Evolutionary conservation across 192 early-diverging fungal genomes (phyloP).

Genomic region (Haplosporangium gracile): DNA sequence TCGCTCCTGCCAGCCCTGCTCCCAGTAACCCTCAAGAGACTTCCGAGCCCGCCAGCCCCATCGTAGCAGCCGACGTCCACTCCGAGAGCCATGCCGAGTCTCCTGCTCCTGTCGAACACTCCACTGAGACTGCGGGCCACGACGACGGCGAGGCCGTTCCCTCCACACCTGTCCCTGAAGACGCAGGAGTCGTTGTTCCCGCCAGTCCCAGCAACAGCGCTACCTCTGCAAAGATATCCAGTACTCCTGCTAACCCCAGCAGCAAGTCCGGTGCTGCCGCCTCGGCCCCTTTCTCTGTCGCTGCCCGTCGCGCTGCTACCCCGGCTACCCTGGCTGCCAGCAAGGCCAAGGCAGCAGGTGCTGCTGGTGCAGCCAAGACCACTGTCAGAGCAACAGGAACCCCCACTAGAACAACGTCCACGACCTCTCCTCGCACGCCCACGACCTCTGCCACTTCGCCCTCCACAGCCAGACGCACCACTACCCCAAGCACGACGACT

Average conservation of each 20-base stretch:
- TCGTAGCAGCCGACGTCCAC: background rate
- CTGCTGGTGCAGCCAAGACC: conserved; percentile 10
- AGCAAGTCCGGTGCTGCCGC: conserved; percentile 16
- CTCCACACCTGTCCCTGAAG: conserved; percentile 7
- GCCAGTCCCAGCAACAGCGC: conserved; percentile 10
- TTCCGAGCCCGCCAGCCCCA: conserved; percentile 15
- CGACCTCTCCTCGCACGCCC: background rate
- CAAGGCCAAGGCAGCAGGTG: conserved; percentile 21
- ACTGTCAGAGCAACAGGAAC: conserved; percentile 8
- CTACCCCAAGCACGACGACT: conserved; percentile 6
- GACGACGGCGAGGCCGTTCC: background rate
- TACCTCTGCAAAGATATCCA: conserved; percentile 15
- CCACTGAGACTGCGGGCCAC: background rate
- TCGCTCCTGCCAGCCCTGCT: conserved; percentile 31
- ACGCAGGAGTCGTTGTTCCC: background rate
- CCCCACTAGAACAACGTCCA: background rate
- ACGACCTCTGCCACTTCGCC: background rate
- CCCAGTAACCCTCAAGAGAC: background rate
- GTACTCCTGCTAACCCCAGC: conserved; percentile 27
- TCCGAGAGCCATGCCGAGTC: background rate
- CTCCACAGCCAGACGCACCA: conserved; percentile 9
- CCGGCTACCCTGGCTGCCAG: conserved; percentile 23
- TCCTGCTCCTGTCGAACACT: background rate
- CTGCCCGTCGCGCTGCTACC: conserved; percentile 37
- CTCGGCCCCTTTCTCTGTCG: conserved; percentile 1